A percentile compares a stretch with the other conserved stretches of the same genome.
Conservation (phyloP, 2,329 filamentous ascomycete species). For the Bipolaris sorokiniana region DNA sequence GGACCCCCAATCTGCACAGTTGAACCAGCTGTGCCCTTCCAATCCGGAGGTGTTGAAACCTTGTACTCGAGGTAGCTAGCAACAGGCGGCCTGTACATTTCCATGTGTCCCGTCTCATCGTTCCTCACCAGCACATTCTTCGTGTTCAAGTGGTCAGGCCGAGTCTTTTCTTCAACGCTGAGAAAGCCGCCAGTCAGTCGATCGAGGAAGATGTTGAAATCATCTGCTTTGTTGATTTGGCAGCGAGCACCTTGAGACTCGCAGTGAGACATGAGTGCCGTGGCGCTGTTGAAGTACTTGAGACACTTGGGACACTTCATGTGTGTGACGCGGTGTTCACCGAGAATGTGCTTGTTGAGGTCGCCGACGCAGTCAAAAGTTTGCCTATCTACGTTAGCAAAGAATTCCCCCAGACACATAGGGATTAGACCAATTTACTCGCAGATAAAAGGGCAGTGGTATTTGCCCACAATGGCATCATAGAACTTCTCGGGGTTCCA, state of each 20-base stretch:
- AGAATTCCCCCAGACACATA: background rate
- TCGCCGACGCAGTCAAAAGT: conserved; percentile 35
- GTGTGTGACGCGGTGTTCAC: conserved; percentile 43
- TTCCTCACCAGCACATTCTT: conserved; percentile 26
- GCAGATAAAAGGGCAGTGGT: conserved; percentile 64
- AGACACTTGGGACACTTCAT: conserved; percentile 51
- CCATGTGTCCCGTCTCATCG: conserved; percentile 27
- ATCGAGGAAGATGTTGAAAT: conserved; percentile 47
- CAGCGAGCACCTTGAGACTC: conserved; percentile 44
- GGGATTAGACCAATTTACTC: conserved; percentile 46
- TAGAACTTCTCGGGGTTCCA: conserved; percentile 60
- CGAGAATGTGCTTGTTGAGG: conserved; percentile 47
- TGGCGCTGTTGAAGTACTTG: conserved; percentile 49
- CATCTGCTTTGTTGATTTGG: conserved; percentile 44
- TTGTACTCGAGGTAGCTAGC: conserved; percentile 42
- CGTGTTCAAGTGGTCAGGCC: conserved; percentile 42
- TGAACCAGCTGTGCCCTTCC: conserved; percentile 31
- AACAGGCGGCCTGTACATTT: conserved; percentile 33
- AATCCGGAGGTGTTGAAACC: conserved; percentile 40
- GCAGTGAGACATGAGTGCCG: conserved; percentile 50
- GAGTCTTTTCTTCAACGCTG: conserved; percentile 36
- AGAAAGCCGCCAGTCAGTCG: conserved; percentile 54
- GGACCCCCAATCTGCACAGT: conserved; percentile 24
- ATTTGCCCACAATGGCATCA: conserved; percentile 53
- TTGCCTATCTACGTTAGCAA: conserved; percentile 27